These are phyloP conservation scores for Paramecium bursaria DNA, from an alignment of 73 alveolate species.

Conservation along the genomic window DNA sequence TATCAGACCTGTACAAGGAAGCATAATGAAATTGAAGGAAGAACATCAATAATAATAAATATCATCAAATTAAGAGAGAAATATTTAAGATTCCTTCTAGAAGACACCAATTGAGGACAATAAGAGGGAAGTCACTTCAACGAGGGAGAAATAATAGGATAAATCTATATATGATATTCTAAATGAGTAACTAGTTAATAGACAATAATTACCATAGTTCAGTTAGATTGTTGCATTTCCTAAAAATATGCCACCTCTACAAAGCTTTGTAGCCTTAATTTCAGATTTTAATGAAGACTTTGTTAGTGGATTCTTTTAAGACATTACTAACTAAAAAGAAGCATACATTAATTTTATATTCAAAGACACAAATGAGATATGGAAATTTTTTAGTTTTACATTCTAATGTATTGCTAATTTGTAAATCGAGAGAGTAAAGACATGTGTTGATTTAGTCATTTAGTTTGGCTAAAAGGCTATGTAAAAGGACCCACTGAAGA, in stretches of 20 bases:
- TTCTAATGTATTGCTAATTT: slow-evolving; percentile 55
- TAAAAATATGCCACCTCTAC: slow-evolving; percentile 41
- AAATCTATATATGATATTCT: slow-evolving; percentile 58
- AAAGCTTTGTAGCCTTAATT: slow-evolving; percentile 50
- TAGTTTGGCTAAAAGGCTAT: slow-evolving; percentile 60
- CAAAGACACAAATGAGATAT: slow-evolving; percentile 66
- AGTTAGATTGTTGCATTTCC: slow-evolving; percentile 16
- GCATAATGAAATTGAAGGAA: slow-evolving; percentile 65
- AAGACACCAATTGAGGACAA: slow-evolving; percentile 66
- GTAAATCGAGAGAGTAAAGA: slow-evolving; percentile 42
- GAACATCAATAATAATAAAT: slow-evolving; percentile 5
- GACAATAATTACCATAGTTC: slow-evolving; percentile 51
- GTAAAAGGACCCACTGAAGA: slow-evolving; percentile 64
- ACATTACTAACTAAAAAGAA: slow-evolving; percentile 47
- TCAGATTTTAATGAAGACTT: slow-evolving; percentile 63
- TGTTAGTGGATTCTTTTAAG: slow-evolving; percentile 68
- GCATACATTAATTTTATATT: slow-evolving; percentile 69
- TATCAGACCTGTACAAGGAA: slow-evolving; percentile 67
- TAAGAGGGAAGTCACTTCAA: slow-evolving; percentile 53
- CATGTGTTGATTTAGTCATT: slow-evolving; percentile 59
- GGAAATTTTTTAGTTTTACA: slow-evolving; percentile 65
- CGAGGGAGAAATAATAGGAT: slow-evolving; percentile 63
- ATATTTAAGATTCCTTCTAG: slow-evolving; percentile 36
- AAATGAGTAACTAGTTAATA: slow-evolving; percentile 35
- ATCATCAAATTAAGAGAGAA: slow-evolving; percentile 11